Percentiles rank a stretch among this genome's conserved stretches.
These are phyloP conservation scores for Whalleya microplaca DNA, from an alignment of 2,329 filamentous ascomycete species.

Conservation along the genomic window DNA sequence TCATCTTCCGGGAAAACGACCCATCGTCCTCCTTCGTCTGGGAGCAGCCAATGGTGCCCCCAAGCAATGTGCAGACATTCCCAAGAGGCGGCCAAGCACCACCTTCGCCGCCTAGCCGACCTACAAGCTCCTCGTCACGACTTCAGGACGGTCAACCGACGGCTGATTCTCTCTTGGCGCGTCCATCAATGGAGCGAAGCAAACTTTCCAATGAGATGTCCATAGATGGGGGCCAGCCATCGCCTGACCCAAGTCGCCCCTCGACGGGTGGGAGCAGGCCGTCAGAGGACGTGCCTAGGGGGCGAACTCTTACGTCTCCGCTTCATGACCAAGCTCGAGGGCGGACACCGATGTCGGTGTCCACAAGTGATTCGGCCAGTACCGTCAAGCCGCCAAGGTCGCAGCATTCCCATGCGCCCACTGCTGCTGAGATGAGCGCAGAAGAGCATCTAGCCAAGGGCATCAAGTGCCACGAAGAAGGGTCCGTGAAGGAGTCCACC, in stretches of 20 bases:
- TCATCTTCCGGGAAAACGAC: slow-evolving; percentile 59
- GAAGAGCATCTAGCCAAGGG: slow-evolving; percentile 91
- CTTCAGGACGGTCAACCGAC: slow-evolving; percentile 39
- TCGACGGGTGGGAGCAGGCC: slow-evolving; percentile 48
- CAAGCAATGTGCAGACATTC: slow-evolving; percentile 48
- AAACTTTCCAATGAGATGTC: slow-evolving; percentile 55
- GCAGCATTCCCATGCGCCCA: slow-evolving; percentile 53
- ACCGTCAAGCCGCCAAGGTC: slow-evolving; percentile 53
- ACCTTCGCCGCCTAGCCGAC: slow-evolving; percentile 64
- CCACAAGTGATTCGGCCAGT: slow-evolving; percentile 58
- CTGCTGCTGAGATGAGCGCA: slow-evolving; percentile 71
- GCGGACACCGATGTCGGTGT: slow-evolving; percentile 51
- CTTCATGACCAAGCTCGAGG: slow-evolving; percentile 45
- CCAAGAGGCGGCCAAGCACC: slow-evolving; percentile 53
- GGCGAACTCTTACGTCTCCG: slow-evolving; percentile 46
- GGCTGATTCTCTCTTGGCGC: slow-evolving; percentile 46
- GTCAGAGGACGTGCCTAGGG: slow-evolving; percentile 55
- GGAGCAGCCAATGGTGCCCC: slow-evolving; percentile 56
- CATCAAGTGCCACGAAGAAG: slow-evolving; percentile 86
- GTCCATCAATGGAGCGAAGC: slow-evolving; percentile 54
- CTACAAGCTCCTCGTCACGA: slow-evolving; percentile 57
- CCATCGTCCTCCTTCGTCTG: slow-evolving; percentile 61
- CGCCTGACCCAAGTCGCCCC: slow-evolving; percentile 49
- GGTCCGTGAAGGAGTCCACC: slow-evolving; percentile 88
- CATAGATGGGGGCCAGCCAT: slow-evolving; percentile 45